Evolutionary conservation across 148 eudicot species (phyloP).

Genomic region (Camellia lanceoleosa): DNA sequence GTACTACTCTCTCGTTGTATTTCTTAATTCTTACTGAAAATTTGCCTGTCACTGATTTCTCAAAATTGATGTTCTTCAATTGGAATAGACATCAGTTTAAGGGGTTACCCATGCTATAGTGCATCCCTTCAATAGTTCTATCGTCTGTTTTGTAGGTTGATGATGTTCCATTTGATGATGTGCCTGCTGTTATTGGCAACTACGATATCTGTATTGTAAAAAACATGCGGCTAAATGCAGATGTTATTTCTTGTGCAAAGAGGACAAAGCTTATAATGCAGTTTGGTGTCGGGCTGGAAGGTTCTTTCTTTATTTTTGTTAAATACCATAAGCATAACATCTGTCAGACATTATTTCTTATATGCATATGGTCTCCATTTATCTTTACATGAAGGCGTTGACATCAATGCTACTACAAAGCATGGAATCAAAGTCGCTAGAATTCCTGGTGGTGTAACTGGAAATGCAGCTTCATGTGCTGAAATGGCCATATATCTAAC

Average conservation of each 20-base stretch:
- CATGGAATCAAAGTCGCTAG: slow-evolving; percentile 87
- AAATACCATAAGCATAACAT: not conserved
- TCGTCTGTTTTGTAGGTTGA: slow-evolving; percentile 64
- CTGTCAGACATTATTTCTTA: not conserved
- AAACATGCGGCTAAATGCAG: slow-evolving; percentile 53
- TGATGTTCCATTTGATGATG: slow-evolving; percentile 52
- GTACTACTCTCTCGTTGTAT: not conserved
- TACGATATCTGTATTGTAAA: slow-evolving; percentile 76
- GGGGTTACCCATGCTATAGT: not conserved
- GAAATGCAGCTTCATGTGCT: slow-evolving; percentile 94
- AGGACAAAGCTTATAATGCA: slow-evolving; percentile 88
- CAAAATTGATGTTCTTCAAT: not conserved
- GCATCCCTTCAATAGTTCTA: not conserved
- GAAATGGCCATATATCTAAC: slow-evolving; percentile 96
- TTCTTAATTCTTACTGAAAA: not conserved
- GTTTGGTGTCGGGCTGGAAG: slow-evolving; percentile 95
- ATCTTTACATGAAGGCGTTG: slow-evolving; percentile 61
- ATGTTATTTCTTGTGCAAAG: slow-evolving; percentile 66
- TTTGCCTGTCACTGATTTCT: not conserved
- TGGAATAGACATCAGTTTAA: not conserved
- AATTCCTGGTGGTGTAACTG: slow-evolving; percentile 67
- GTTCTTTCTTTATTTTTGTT: slow-evolving; percentile 24
- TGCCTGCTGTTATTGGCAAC: slow-evolving; percentile 66
- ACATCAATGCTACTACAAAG: slow-evolving; percentile 65
- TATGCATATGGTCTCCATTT: not conserved